phyloP scores from a whole-genome alignment of 2,329 filamentous ascomycete genomes.

The Karstenula rhodostoma region DNA sequence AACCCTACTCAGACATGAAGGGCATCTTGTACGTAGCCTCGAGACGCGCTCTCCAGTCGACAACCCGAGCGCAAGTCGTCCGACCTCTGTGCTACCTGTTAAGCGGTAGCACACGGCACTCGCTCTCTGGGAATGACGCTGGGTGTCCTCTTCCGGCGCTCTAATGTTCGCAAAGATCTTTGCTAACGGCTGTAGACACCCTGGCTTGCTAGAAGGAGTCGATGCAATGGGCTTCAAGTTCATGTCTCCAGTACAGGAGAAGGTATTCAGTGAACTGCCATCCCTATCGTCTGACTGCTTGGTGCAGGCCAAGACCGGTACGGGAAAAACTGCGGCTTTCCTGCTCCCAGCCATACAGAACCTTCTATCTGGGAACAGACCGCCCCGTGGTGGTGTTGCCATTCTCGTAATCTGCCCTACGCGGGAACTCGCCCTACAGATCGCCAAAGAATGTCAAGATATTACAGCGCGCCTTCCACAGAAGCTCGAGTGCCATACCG shows the following conservation, averaged over 20 bases:
- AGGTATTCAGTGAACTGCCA: slow-evolving; percentile 61
- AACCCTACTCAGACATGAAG: slow-evolving; percentile 38
- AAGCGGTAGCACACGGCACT: neutral
- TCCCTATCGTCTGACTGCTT: slow-evolving; percentile 60
- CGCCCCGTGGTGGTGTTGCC: slow-evolving; percentile 50
- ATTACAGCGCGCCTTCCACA: slow-evolving; percentile 52
- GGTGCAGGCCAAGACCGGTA: slow-evolving; percentile 62
- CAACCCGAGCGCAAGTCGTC: neutral
- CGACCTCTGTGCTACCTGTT: neutral
- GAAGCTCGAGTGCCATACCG: slow-evolving; percentile 55
- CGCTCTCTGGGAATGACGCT: neutral
- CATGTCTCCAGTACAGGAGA: slow-evolving; percentile 63
- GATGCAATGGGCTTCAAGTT: slow-evolving; percentile 51
- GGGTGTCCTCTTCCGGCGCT: neutral
- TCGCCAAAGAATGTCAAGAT: slow-evolving; percentile 56
- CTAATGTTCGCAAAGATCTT: neutral
- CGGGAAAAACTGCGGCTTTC: slow-evolving; percentile 60
- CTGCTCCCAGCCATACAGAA: slow-evolving; percentile 58
- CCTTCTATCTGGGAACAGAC: slow-evolving; percentile 47
- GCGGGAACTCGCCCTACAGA: slow-evolving; percentile 59
- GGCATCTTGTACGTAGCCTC: slow-evolving; percentile 24
- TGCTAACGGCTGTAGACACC: slow-evolving; percentile 13
- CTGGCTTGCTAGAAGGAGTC: slow-evolving; percentile 40
- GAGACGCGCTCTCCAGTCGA: neutral
- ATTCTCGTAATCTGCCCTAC: slow-evolving; percentile 59